Conservation (phyloP, 106 monocot species). For the Acorus gramineus region DNA sequence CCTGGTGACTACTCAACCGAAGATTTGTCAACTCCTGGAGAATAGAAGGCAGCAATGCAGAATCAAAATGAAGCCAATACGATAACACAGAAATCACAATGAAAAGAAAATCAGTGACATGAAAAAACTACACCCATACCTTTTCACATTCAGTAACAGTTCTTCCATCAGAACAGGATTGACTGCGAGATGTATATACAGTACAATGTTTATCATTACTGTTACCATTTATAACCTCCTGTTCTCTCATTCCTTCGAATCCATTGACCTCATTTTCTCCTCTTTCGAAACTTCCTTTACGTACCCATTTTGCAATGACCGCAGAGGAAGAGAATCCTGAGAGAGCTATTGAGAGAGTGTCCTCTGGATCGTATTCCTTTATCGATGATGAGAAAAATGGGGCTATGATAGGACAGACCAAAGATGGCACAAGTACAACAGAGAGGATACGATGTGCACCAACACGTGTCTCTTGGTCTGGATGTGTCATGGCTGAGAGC, state of each 20-base stretch:
- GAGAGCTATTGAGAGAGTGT: constrained; percentile 37
- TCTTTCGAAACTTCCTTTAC: constrained; percentile 4
- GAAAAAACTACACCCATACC: constrained; percentile 5
- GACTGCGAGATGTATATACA: constrained; percentile 5
- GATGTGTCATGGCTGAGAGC: constrained; percentile 74
- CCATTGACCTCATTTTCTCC: constrained; percentile 3
- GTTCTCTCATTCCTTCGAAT: constrained; percentile 12
- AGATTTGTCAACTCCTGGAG: constrained; percentile 41
- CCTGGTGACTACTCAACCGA: constrained; percentile 76
- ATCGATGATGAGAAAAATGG: constrained; percentile 19
- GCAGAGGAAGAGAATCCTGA: constrained; percentile 43
- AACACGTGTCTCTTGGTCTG: constrained; percentile 66
- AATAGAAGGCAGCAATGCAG: constrained; percentile 2
- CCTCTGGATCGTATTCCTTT: constrained; percentile 24
- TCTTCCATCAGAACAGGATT: constrained; percentile 11
- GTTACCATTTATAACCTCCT: constrained; percentile 3
- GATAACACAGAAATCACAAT: constrained; percentile 1
- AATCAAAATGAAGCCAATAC: not conserved
- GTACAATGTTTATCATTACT: constrained; percentile 3
- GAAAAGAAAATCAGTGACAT: not conserved
- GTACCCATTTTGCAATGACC: constrained; percentile 16
- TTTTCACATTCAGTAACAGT: constrained; percentile 17
- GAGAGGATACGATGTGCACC: constrained; percentile 75
- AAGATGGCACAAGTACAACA: constrained; percentile 48
- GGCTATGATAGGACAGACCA: constrained; percentile 49